These are phyloP conservation scores for Stenocarpella maydis DNA, from an alignment of 2,329 filamentous ascomycete genomes.

Conservation along the genomic window DNA sequence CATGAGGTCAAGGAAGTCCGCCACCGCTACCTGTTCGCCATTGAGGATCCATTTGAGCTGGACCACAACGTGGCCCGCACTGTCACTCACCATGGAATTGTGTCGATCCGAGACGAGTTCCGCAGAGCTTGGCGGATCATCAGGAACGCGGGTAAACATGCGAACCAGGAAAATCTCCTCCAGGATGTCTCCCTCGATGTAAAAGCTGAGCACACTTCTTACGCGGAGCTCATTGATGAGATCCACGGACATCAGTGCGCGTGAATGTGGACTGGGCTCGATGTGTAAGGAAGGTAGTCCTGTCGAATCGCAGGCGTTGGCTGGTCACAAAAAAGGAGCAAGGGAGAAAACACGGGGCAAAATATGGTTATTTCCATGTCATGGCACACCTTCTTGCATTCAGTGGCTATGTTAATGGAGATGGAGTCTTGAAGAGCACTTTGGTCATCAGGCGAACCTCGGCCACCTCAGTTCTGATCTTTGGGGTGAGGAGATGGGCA, in stretches of 20 bases:
- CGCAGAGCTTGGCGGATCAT: constrained; percentile 80
- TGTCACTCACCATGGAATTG: constrained; percentile 83
- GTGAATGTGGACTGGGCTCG: neutral
- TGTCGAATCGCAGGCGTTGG: neutral
- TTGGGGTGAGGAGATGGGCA: neutral
- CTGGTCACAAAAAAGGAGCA: neutral
- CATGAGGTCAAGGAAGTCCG: constrained; percentile 72
- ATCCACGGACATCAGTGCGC: constrained; percentile 45
- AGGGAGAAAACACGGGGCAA: neutral
- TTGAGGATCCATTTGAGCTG: constrained; percentile 90
- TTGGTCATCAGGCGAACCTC: neutral
- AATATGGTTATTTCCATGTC: neutral
- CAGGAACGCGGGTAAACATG: constrained; percentile 55
- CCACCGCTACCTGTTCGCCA: constrained; percentile 84
- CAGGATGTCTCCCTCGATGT: constrained; percentile 55
- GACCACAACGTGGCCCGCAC: constrained; percentile 90
- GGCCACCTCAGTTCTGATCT: neutral
- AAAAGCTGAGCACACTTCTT: constrained; percentile 43
- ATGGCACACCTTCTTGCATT: neutral
- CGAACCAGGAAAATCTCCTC: constrained; percentile 58
- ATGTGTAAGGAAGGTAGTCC: no score
- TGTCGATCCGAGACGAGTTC: constrained; percentile 85
- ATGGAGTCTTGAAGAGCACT: neutral
- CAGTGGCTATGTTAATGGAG: neutral
- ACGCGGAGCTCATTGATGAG: constrained; percentile 50